Evolutionary conservation across 495 filamentous ascomycete genomes (phyloP), one percentile per base, ranked within the genome.

Genomic region (Paragyromitra xinjiangensis): DNA sequence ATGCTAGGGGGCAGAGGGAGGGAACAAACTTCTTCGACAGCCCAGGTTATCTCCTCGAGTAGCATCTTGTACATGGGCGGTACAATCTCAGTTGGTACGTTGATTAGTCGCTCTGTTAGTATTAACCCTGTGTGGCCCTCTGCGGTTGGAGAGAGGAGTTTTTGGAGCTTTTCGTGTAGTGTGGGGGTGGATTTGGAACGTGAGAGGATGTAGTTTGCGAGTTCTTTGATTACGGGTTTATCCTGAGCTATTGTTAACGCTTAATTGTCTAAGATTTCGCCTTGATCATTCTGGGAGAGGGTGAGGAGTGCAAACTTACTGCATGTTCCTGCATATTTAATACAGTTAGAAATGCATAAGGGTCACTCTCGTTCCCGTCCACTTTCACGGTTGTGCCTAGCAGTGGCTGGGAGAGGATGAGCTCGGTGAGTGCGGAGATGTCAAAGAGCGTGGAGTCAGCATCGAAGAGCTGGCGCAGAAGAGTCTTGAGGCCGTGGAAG

Each of bases 31-130:
- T 98, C 94, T 80, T 95, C 90, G 5, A 96, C 84, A 3, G 96
- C 96, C 86, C 91, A 94, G 75, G 91, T 86, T 73, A 98, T 92
- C 87, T 99, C 96, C 83, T 97, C 94, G 48, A 92, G 86, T 45
- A 99, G 88, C 93, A 97, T 97, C 76, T 87, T 90, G 88, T 98
- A 98, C 94, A 99, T 94, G 9, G 96, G 95, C 44, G 96, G 95
- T 24, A 94, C 88, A 64, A 97, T 90, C 84, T 98, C 92, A 34
- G 92, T 86, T 19, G 96, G 96, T 87, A 97, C 93, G 85, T 99
- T 99, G 87, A 98, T 92, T 73, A 98, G 83, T 16, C 95, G 89
- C 83, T 99, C 96, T 0, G 93, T 92, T 37, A 99, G 86, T 51
- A 99, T 89, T 6, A 99, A 86, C 0, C 95, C 96, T 53, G 97